Conservation (phyloP, 1,139 yeast species). For the Yamadazyma buinensis region DNA sequence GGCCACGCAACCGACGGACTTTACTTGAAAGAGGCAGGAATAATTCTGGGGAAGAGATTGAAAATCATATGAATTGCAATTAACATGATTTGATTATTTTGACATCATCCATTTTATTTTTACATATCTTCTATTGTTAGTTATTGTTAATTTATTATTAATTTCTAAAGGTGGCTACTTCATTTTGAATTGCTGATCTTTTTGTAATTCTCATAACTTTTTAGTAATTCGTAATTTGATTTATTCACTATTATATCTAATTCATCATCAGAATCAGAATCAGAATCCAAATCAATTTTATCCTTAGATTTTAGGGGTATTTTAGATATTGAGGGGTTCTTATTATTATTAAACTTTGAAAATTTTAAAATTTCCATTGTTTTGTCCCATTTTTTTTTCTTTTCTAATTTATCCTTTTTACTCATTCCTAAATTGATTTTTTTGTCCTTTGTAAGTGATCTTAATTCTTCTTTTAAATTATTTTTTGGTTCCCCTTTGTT, state of each 20-base stretch:
- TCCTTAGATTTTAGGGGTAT: slow-evolving; percentile 18
- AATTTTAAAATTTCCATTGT: slow-evolving; percentile 5
- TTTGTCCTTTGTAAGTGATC: slow-evolving; percentile 10
- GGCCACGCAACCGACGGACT: no score
- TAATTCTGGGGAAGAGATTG: no score
- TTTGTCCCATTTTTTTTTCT: slow-evolving; percentile 12
- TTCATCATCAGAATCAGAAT: slow-evolving; percentile 4
- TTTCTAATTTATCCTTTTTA: slow-evolving; percentile 10
- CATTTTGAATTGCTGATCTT: background rate
- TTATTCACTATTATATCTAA: slow-evolving; percentile 5
- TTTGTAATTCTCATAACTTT: slow-evolving; percentile 5
- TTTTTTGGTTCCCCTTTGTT: background rate
- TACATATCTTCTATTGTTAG: no score
- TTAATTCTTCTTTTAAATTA: slow-evolving; percentile 9
- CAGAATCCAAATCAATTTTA: background rate
- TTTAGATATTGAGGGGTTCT: slow-evolving; percentile 24
- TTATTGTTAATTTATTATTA: no score
- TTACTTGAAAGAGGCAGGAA: no score
- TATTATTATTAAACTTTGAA: slow-evolving; percentile 12
- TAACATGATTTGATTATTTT: no score
- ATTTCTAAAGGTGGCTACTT: no score
- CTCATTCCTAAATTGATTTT: slow-evolving; percentile 13
- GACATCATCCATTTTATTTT: no score
- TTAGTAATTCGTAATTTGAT: slow-evolving; percentile 5
- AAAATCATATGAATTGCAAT: no score